Base-by-base conservation (phyloP, 345 rosid genomes). In the Kandelia obovata region DNA sequence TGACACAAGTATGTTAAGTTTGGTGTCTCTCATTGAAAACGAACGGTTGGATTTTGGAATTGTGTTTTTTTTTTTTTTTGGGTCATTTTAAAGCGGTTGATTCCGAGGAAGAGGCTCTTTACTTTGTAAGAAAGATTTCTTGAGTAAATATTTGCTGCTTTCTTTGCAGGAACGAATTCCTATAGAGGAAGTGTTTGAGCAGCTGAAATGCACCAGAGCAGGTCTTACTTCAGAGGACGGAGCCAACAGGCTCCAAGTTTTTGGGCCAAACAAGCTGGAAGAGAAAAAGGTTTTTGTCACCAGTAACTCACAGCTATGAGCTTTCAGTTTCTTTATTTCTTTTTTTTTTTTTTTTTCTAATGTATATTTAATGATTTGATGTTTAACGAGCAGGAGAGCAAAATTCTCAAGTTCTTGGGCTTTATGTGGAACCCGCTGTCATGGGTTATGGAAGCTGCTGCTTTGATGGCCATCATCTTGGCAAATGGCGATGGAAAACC, bases 361-460 rank as follows among this genome's bases (percentile, higher is more conserved):
- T 21, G 21, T 21, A 21, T 21, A 21, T 21, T 21, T 21, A 37
- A 19, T 65, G 39, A 53, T 65, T 62, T 31, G 10, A 17, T 13
- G 19, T 30, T 70, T 59, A 56, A 58, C 7, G 34, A 70, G 75
- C 87, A 92, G 98, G 88, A 86, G 73, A 88, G 92, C 90, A 92
- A 92, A 76, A 0, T 90, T 61, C 82, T 90, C 66, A 92, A 92
- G 83, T 92, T 92, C 73, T 67, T 92, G 77, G 98, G 98, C 20
- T 92, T 92, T 71, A 92, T 92, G 98, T 92, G 98, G 98, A 92
- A 92, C 66, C 98, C 98, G 16, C 74, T 92, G 77, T 92, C 98
- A 19, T 92, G 98, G 98, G 98, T 92, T 82, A 92, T 92, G 98
- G 98, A 92, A 71, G 88, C 85, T 59, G 98, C 98, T 47, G 97